Percentiles rank a stretch among this genome's conserved stretches.
phyloP scores from a whole-genome alignment of 495 filamentous ascomycete species.

The Penicillium fimorum region DNA sequence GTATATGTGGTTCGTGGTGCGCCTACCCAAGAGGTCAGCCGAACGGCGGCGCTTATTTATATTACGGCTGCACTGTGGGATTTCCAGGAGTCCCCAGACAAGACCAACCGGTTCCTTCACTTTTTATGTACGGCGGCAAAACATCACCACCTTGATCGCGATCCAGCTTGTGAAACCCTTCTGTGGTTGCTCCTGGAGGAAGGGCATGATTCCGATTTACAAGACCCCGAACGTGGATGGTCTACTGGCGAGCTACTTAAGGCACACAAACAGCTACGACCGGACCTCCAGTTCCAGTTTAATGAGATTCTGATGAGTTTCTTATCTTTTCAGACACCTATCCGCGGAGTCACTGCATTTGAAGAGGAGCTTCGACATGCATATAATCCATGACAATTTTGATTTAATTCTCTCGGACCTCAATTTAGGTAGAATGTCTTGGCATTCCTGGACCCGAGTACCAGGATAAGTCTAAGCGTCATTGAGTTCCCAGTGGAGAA shows the following conservation, averaged over 20 bases:
- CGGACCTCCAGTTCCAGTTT: conserved; percentile 44
- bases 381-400: neutral
- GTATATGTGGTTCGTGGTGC: conserved; percentile 39
- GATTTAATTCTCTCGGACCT: no score
- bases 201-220: conserved; percentile 36
- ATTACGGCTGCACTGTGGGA: conserved; percentile 43
- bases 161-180: conserved; percentile 44
- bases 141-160: conserved; percentile 37
- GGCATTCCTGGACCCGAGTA: conserved; percentile 19
- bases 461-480: conserved; percentile 21
- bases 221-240: conserved; percentile 41
- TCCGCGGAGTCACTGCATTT: conserved; percentile 37
- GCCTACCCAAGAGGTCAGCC: conserved; percentile 40
- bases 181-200: conserved; percentile 46
- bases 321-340: conserved; percentile 33
- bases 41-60: conserved; percentile 42
- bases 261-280: conserved; percentile 38
- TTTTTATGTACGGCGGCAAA: conserved; percentile 28
- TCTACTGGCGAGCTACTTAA: conserved; percentile 38
- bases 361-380: conserved; percentile 29
- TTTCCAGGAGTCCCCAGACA: conserved; percentile 32
- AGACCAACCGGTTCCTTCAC: conserved; percentile 37
- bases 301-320: conserved; percentile 46
- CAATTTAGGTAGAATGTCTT: neutral
- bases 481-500: neutral